A percentile compares a stretch with the other conserved stretches of the same genome.
Conservation (phyloP, 331 rosid species). For the Malus hybrid region DNA sequence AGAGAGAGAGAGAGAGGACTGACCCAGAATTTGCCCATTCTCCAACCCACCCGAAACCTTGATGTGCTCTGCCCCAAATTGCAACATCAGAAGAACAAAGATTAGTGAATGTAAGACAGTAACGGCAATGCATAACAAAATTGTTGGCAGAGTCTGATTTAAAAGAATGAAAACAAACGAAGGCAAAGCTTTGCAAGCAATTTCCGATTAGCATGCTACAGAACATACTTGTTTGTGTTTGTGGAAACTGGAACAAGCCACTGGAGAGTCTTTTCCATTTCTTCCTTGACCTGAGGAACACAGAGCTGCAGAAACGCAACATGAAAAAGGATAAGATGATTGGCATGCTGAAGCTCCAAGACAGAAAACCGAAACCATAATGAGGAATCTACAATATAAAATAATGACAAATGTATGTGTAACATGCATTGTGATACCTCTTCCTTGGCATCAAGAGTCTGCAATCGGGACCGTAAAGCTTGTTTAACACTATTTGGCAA, state of each 20-base stretch:
- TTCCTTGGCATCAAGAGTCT: constrained; percentile 34
- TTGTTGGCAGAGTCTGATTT: not conserved
- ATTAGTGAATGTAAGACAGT: not conserved
- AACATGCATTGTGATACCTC: constrained; percentile 36
- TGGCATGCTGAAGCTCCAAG: constrained; percentile 6
- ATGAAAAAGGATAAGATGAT: not conserved
- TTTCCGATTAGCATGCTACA: constrained; percentile 1
- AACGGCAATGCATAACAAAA: not conserved
- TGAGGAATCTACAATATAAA: constrained; percentile 5
- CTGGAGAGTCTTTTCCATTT: constrained; percentile 65
- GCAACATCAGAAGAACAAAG: not conserved
- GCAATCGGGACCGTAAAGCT: constrained; percentile 62
- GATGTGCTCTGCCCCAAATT: constrained; percentile 73
- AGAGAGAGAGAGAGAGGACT: not conserved
- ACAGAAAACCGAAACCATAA: not conserved
- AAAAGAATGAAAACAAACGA: not conserved
- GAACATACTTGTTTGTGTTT: constrained; percentile 64
- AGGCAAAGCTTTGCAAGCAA: not conserved
- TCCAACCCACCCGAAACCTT: constrained; percentile 91
- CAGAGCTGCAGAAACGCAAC: constrained; percentile 45
- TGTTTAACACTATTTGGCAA: constrained; percentile 59
- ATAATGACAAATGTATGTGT: not conserved
- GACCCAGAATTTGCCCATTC: constrained; percentile 93
- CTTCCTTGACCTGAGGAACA: constrained; percentile 47
- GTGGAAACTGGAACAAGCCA: constrained; percentile 89